Conservation (phyloP, 1,284 basidiomycete species). For the Moesziomyces globuligerus region DNA sequence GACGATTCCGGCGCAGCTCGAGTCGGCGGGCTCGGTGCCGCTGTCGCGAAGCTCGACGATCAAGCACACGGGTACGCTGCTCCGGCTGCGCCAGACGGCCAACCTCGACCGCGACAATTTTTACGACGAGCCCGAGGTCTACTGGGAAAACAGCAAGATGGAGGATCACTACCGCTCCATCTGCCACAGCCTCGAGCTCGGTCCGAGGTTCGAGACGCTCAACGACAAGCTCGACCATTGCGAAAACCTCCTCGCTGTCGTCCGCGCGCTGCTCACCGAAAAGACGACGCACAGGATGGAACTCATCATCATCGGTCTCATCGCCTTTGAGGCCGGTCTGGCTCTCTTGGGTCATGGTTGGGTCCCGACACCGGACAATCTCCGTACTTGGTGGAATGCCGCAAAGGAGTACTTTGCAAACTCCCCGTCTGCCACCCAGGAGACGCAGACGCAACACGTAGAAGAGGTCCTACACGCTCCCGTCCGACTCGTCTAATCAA, state of each 20-base stretch:
- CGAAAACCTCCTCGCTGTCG: slow-evolving; percentile 60
- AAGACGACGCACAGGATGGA: slow-evolving; percentile 64
- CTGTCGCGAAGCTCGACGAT: slow-evolving; percentile 60
- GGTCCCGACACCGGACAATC: slow-evolving; percentile 44
- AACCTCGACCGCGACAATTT: slow-evolving; percentile 64
- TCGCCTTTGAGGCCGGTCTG: slow-evolving; percentile 58
- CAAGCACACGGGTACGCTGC: slow-evolving; percentile 62
- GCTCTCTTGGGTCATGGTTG: slow-evolving; percentile 59
- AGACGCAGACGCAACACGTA: too few species aligned
- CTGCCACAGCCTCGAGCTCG: slow-evolving; percentile 60
- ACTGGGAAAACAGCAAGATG: slow-evolving; percentile 64
- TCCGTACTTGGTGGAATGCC: slow-evolving; percentile 15
- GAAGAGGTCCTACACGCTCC: background rate
- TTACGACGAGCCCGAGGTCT: slow-evolving; percentile 65
- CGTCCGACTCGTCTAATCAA: background rate
- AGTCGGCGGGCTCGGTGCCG: slow-evolving; percentile 56
- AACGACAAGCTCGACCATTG: slow-evolving; percentile 66
- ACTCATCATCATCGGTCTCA: slow-evolving; percentile 61
- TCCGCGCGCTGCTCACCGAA: slow-evolving; percentile 64
- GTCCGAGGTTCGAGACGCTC: slow-evolving; percentile 56
- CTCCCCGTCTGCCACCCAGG: background rate
- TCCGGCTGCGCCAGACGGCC: slow-evolving; percentile 57
- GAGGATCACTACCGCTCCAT: slow-evolving; percentile 63
- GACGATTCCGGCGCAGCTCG: slow-evolving; percentile 53
- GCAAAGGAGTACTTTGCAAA: slow-evolving; percentile 5